These are phyloP conservation scores for Cenchrus americanus DNA, from an alignment of 176 grass and related monocot species.

Conservation along the genomic window DNA sequence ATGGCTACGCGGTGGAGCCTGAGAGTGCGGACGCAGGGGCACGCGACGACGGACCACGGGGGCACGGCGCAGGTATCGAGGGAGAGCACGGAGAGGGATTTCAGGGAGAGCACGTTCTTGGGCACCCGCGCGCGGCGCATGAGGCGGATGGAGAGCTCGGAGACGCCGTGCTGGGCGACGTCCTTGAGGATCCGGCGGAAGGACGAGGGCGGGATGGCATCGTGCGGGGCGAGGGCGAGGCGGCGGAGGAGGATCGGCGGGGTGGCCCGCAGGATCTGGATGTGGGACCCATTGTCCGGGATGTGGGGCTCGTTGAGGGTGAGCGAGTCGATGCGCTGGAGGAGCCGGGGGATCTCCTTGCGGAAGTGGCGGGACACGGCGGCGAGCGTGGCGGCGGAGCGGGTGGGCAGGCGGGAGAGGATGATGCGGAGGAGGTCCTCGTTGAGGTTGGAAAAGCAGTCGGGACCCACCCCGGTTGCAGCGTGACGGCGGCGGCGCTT, in stretches of 20 bases:
- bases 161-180: conserved; percentile 40
- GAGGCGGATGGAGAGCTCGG: conserved; percentile 45
- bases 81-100: conserved; percentile 32
- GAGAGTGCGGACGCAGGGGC: conserved; percentile 42
- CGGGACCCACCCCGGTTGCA: not conserved
- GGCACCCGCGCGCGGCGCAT: conserved; percentile 30
- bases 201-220: not conserved
- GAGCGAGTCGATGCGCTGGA: conserved; percentile 37
- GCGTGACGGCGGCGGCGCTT: conserved; percentile 18
- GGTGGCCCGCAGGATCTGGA: not conserved
- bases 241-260: conserved; percentile 42
- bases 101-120: conserved; percentile 14
- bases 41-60: not conserved
- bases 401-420: conserved; percentile 44
- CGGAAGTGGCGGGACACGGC: conserved; percentile 47
- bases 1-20: conserved; percentile 44
- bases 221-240: conserved; percentile 35
- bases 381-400: conserved; percentile 43
- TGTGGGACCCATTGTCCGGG: not conserved
- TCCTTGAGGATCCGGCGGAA: conserved; percentile 32
- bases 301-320: not conserved
- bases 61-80: conserved; percentile 42
- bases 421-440: conserved; percentile 49
- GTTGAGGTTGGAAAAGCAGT: conserved; percentile 41
- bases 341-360: conserved; percentile 3